Conservation (phyloP, 805 yeast genomes). For the Candida sanyiensis region DNA sequence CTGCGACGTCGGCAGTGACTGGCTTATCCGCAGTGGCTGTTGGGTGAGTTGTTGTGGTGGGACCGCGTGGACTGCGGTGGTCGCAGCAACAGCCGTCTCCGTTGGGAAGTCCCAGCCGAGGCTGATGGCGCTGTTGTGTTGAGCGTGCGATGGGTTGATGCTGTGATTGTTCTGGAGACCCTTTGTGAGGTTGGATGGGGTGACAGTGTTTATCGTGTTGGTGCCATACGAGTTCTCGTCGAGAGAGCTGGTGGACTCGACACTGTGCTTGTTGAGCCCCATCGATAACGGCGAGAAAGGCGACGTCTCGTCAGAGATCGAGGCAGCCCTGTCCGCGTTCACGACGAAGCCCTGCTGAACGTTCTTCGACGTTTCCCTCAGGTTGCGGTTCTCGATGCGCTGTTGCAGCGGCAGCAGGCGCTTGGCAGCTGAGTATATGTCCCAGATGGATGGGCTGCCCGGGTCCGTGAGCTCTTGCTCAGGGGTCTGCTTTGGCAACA, state of each 20-base stretch:
- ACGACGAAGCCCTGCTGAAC: slow-evolving; percentile 12
- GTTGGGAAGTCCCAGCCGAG: background rate
- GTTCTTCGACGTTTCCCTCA: slow-evolving; percentile 25
- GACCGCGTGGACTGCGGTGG: background rate
- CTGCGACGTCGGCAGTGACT: slow-evolving; percentile 10
- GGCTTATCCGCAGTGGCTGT: slow-evolving; percentile 10
- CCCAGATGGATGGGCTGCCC: slow-evolving; percentile 28
- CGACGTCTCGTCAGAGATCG: slow-evolving; percentile 13
- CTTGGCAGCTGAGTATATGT: slow-evolving; percentile 29
- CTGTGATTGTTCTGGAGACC: slow-evolving; percentile 10
- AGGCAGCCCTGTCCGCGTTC: slow-evolving; percentile 3
- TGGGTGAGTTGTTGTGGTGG: slow-evolving; percentile 2
- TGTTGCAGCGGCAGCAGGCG: slow-evolving; percentile 27
- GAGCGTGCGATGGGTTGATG: no score
- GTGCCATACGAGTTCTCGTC: background rate
- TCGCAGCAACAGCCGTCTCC: background rate
- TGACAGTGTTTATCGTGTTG: slow-evolving; percentile 1
- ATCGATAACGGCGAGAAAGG: slow-evolving; percentile 2
- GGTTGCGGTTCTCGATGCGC: slow-evolving; percentile 27
- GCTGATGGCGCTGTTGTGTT: background rate
- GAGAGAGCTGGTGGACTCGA: slow-evolving; percentile 19
- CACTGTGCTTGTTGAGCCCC: slow-evolving; percentile 17
- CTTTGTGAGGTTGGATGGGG: slow-evolving; percentile 22
- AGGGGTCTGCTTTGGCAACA: background rate
- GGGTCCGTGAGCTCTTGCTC: background rate